phyloP scores from a whole-genome alignment of 2,329 filamentous ascomycete genomes.

The Colletotrichum acutatum region DNA sequence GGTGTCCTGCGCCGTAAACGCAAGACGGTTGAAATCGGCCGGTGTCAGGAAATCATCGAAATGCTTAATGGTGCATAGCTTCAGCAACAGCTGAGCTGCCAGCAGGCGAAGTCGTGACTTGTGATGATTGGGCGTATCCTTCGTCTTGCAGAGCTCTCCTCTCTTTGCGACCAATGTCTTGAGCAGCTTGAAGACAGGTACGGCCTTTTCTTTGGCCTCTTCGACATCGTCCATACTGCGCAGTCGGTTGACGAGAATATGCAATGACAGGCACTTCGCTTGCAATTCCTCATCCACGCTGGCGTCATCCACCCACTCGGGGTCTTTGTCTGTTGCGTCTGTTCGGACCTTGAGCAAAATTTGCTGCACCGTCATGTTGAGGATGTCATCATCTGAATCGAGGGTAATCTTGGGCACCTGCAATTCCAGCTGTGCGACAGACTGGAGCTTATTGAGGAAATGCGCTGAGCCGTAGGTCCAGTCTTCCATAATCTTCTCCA shows the following conservation, averaged over 20 bases:
- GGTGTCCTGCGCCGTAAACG: slow-evolving; percentile 83
- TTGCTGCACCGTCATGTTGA: slow-evolving; percentile 80
- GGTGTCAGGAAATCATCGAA: slow-evolving; percentile 82
- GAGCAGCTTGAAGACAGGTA: slow-evolving; percentile 81
- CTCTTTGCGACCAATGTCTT: slow-evolving; percentile 79
- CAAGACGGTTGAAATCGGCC: slow-evolving; percentile 82
- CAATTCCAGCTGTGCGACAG: slow-evolving; percentile 80
- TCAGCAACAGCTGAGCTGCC: slow-evolving; percentile 84
- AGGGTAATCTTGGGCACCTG: slow-evolving; percentile 78
- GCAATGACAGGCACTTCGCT: slow-evolving; percentile 86
- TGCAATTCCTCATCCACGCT: slow-evolving; percentile 82
- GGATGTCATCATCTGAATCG: slow-evolving; percentile 79
- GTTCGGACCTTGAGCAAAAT: slow-evolving; percentile 78
- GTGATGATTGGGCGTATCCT: slow-evolving; percentile 81
- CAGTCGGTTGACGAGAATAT: slow-evolving; percentile 86
- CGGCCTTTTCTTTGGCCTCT: slow-evolving; percentile 68
- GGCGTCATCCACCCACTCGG: slow-evolving; percentile 75
- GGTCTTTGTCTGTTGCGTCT: slow-evolving; percentile 65
- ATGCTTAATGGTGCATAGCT: slow-evolving; percentile 80
- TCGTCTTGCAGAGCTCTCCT: slow-evolving; percentile 82
- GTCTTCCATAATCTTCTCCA: slow-evolving; percentile 79
- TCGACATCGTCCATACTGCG: slow-evolving; percentile 67
- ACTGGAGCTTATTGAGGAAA: slow-evolving; percentile 80
- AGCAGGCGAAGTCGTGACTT: slow-evolving; percentile 83
- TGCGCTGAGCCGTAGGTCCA: slow-evolving; percentile 78